Percentiles rank a stretch among this genome's conserved stretches.
Conservation (phyloP, 257 asterid genomes). For the Gentiana macrophylla region DNA sequence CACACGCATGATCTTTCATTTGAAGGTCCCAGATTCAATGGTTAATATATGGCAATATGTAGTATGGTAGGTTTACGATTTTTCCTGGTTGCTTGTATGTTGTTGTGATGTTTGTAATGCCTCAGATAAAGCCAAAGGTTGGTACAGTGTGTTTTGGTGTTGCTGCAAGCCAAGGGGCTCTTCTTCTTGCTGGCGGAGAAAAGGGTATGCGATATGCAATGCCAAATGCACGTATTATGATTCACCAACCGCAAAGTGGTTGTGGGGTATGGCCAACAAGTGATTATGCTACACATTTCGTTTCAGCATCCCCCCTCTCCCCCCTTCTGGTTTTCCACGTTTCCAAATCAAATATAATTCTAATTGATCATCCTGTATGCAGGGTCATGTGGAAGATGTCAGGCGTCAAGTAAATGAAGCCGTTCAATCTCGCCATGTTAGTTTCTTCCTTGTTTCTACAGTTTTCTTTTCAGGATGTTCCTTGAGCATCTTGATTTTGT, state of each 20-base stretch:
- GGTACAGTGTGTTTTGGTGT: slow-evolving; percentile 96
- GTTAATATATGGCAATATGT: no score
- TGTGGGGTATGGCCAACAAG: slow-evolving; percentile 57
- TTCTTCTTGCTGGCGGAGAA: slow-evolving; percentile 98
- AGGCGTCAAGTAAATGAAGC: slow-evolving; percentile 95
- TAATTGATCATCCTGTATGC: slow-evolving; percentile 12
- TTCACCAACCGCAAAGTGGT: slow-evolving; percentile 93
- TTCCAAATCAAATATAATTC: no score
- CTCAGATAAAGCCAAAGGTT: slow-evolving; percentile 93
- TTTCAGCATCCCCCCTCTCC: no score
- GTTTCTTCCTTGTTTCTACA: slow-evolving; percentile 16
- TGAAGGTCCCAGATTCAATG: no score
- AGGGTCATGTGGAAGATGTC: slow-evolving; percentile 95
- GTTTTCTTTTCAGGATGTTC: slow-evolving; percentile 1
- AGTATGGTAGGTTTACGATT: neutral
- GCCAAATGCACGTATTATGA: slow-evolving; percentile 98
- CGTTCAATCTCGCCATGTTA: slow-evolving; percentile 82
- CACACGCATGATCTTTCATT: no score
- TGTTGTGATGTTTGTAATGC: neutral
- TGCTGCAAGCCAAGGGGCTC: slow-evolving; percentile 92
- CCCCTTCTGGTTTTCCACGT: no score
- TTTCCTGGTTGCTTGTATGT: neutral
- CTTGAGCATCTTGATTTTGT: neutral
- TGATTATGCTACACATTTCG: no score
- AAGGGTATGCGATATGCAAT: slow-evolving; percentile 97